Base-by-base conservation (phyloP, 2,329 filamentous ascomycete genomes). In the Aspergillus piperis region DNA sequence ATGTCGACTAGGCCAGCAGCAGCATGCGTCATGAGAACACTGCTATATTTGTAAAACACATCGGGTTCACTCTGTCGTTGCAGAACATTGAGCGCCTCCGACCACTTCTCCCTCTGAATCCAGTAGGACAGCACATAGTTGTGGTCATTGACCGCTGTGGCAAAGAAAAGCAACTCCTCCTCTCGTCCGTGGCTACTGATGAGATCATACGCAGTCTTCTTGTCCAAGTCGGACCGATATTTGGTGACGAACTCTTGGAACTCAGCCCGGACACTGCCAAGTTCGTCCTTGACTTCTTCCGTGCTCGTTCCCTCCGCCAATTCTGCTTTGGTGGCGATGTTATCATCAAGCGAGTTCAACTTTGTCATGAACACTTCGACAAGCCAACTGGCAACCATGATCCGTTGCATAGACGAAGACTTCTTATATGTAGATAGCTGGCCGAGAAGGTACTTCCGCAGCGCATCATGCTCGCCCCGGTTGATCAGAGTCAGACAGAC, bases 341-440 rank as follows among this genome's bases (percentile, higher is more conserved):
- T 93, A 75, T 99, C 95, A 71, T 99, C 95, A 3, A 99, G 83
- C 3, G 90, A 89, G 73, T 99, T 97, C 44, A 99, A 84, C 77
- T 96, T 97, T 5, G 92, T 91, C 92, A 99, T 99, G 76, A 94
- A 99, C 2, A 98, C 84, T 75, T 99, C 95, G 8, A 97, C 84
- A 47, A 99, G 84, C 95, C 95, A 99, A 66, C 90, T 93, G 2
- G 94, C 91, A 66, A 98, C 88, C 92, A 99, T 96, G 65, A 91
- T 90, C 60, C 94, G 84, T 77, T 99, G 95, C 93, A 99, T 99
- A 30, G 88, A 82, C 1, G 88, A 88, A 1, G 88, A 85, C 75
- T 93, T 96, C 75, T 92, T 96, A 71, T 92, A 88, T 0, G 86
- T 89, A 7, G 85, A 84, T 32, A 99, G 81, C 77, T 96, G 97